Evolutionary conservation across 1,284 basidiomycete species (phyloP).

Genomic region (Ustilago tritici): DNA sequence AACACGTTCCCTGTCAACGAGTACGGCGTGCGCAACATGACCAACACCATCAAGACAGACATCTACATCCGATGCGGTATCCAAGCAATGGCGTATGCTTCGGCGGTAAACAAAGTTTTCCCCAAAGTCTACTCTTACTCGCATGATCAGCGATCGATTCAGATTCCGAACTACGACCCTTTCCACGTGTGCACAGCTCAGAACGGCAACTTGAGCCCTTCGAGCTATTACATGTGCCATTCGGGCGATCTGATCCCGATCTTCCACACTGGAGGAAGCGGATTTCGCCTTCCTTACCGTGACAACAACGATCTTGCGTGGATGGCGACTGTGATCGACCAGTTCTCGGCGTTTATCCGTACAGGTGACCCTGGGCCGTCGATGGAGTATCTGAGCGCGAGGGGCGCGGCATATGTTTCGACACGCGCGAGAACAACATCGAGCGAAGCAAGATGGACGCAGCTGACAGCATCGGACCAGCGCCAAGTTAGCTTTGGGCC

Average conservation of each 20-base stretch:
- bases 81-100: constrained; percentile 45
- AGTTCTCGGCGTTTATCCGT: constrained; percentile 42
- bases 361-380: constrained; percentile 39
- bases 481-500: constrained; percentile 40
- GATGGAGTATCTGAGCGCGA: constrained; percentile 16
- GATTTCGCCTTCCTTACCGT: constrained; percentile 35
- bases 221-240: constrained; percentile 51
- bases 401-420: constrained; percentile 34
- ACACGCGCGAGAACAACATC: constrained; percentile 28
- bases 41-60: constrained; percentile 45
- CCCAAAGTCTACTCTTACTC: constrained; percentile 39
- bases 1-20: constrained; percentile 31
- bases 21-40: constrained; percentile 44
- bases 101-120: constrained; percentile 44
- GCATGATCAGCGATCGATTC: constrained; percentile 41
- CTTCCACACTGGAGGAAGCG: constrained; percentile 38
- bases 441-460: constrained; percentile 20
- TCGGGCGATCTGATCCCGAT: constrained; percentile 48
- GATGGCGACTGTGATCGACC: constrained; percentile 40
- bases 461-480: constrained; percentile 13
- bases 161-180: constrained; percentile 49
- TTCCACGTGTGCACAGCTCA: constrained; percentile 25
- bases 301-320: constrained; percentile 38
- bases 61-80: constrained; percentile 44
- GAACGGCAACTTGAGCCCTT: constrained; percentile 24